Percentiles rank a stretch among this genome's conserved stretches.
Conservation (phyloP, 2,329 filamentous ascomycete species). For the Phaeosphaeria sp. region DNA sequence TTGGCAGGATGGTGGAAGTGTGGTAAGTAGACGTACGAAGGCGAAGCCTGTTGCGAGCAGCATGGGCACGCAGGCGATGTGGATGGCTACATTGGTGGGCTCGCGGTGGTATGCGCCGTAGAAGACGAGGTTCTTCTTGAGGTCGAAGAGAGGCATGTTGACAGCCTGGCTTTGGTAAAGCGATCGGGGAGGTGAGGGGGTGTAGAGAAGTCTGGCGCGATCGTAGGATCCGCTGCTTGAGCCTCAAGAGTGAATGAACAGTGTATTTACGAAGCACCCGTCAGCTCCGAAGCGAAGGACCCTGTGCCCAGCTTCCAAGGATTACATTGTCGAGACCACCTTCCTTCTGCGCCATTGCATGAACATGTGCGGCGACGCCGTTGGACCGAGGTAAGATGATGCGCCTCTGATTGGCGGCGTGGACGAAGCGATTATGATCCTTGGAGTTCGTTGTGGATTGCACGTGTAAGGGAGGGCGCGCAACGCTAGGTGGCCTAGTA, state of each 20-base stretch:
- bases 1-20: neutral
- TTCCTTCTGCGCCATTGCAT: slow-evolving; percentile 2
- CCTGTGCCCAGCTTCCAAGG: neutral
- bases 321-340: neutral
- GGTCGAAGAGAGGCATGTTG: slow-evolving; percentile 37
- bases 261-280: too few relatives aligned
- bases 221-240: neutral
- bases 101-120: slow-evolving; percentile 87
- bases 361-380: slow-evolving; percentile 6
- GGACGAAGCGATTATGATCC: neutral
- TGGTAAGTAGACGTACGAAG: slow-evolving; percentile 62
- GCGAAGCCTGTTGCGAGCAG: slow-evolving; percentile 74
- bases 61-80: slow-evolving; percentile 79
- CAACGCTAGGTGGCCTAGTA: neutral
- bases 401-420: neutral
- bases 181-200: too few relatives aligned
- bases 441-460: neutral
- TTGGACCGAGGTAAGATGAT: slow-evolving; percentile 7
- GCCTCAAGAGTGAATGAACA: neutral
- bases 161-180: neutral
- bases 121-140: slow-evolving; percentile 45
- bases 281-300: neutral
- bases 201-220: too few relatives aligned
- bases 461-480: neutral
- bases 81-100: slow-evolving; percentile 77